Percentiles rank a stretch among this genome's conserved stretches.
phyloP scores from a whole-genome alignment of 345 rosid genomes.

The Brassica incana region DNA sequence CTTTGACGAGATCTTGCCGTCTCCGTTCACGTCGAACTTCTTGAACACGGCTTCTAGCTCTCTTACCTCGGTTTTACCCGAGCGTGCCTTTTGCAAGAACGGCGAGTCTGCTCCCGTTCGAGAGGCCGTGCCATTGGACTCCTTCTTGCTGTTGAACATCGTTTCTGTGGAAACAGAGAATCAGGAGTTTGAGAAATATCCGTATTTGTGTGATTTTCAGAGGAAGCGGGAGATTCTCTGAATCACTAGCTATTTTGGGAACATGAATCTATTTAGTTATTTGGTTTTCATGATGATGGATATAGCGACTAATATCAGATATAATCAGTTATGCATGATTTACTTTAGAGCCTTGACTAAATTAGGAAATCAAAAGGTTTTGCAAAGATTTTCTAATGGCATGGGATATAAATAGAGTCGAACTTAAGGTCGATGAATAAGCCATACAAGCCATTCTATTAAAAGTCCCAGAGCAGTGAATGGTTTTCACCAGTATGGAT shows the following conservation, averaged over 20 bases:
- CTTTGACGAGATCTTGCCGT: constrained; percentile 84
- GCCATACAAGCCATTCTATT: background rate
- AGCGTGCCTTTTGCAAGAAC: constrained; percentile 20
- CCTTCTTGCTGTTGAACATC: constrained; percentile 49
- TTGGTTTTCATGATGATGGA: background rate
- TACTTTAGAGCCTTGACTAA: background rate
- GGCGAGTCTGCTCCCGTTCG: constrained; percentile 39
- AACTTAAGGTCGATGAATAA: background rate
- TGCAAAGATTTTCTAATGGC: background rate
- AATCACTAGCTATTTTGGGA: constrained; percentile 33
- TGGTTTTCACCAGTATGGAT: background rate
- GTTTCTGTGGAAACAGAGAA: constrained; percentile 27
- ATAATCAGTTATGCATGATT: background rate
- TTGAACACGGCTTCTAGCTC: constrained; percentile 71
- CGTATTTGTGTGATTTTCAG: constrained; percentile 15
- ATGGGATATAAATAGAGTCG: background rate
- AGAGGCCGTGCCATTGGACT: constrained; percentile 24
- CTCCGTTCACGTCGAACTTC: constrained; percentile 77
- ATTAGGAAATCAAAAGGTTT: background rate
- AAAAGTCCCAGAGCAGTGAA: background rate
- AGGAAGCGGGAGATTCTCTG: constrained; percentile 29
- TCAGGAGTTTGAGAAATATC: constrained; percentile 16
- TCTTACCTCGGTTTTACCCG: constrained; percentile 43
- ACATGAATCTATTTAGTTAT: background rate
- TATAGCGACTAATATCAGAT: background rate